These are phyloP conservation scores for Pestalotiopsis sp. DNA, from an alignment of 2,329 filamentous ascomycete genomes.

Conservation along the genomic window DNA sequence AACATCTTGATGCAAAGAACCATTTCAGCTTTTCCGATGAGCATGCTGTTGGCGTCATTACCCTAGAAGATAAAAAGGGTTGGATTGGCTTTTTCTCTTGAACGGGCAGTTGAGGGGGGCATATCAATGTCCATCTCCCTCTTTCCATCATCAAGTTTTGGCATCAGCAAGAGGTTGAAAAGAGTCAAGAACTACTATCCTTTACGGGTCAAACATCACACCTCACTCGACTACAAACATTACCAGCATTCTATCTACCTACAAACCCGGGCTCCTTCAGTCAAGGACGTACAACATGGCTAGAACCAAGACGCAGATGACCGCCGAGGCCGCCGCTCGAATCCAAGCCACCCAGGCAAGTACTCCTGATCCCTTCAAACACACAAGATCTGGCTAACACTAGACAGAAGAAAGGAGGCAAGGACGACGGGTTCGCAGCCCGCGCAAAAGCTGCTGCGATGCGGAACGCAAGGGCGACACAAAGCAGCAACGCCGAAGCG, in stretches of 20 bases:
- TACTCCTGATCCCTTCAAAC: neutral
- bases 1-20: neutral
- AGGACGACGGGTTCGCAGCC: neutral
- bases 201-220: too few species aligned
- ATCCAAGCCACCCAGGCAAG: slow-evolving; percentile 5
- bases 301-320: slow-evolving; percentile 9
- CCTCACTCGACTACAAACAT: too few species aligned
- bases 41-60: too few species aligned
- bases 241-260: neutral
- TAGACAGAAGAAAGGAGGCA: neutral
- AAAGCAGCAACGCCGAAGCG: neutral
- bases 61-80: too few species aligned
- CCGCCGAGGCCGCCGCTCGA: neutral
- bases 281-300: neutral
- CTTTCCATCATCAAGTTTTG: too few species aligned
- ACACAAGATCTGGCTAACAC: neutral
- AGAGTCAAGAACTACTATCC: too few species aligned
- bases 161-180: too few species aligned
- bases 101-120: too few species aligned
- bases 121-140: too few species aligned
- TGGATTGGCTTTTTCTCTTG: too few species aligned
- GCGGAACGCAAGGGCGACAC: neutral
- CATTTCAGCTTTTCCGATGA: neutral
- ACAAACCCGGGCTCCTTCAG: neutral
- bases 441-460: slow-evolving; percentile 7